Evolutionary conservation across 2,329 filamentous ascomycete species (phyloP).

Genomic region (Fusarium sulawesiense): DNA sequence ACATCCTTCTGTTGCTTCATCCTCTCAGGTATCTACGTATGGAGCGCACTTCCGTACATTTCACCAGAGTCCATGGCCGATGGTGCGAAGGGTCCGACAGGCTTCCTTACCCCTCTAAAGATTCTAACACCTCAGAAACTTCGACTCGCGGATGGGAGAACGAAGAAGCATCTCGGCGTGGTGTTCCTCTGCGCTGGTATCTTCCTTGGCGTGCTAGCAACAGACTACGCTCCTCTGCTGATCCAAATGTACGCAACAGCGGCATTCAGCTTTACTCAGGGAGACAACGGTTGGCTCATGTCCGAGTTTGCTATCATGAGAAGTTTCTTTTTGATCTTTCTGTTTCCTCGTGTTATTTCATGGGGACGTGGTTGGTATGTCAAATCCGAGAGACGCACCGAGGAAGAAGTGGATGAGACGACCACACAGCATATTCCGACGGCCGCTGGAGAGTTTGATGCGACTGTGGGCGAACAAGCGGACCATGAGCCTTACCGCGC

Average conservation of each 20-base stretch:
- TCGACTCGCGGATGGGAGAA: slow-evolving; percentile 60
- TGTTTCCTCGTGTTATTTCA: slow-evolving; percentile 65
- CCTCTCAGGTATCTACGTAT: slow-evolving; percentile 56
- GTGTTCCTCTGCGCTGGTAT: slow-evolving; percentile 73
- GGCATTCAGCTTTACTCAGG: slow-evolving; percentile 65
- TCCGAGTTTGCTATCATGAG: slow-evolving; percentile 66
- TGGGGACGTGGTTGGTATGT: slow-evolving; percentile 51
- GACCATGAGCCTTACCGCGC: slow-evolving; percentile 59
- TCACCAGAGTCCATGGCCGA: slow-evolving; percentile 55
- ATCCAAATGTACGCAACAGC: slow-evolving; percentile 70
- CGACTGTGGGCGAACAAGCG: slow-evolving; percentile 53
- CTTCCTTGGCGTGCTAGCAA: slow-evolving; percentile 75
- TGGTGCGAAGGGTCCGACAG: slow-evolving; percentile 55
- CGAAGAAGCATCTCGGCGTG: slow-evolving; percentile 69
- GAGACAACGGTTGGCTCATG: slow-evolving; percentile 68
- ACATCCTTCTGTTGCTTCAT: slow-evolving; percentile 70
- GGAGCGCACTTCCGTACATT: slow-evolving; percentile 61
- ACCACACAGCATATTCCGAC: slow-evolving; percentile 48
- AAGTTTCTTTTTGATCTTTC: slow-evolving; percentile 65
- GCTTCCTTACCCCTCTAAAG: slow-evolving; percentile 72
- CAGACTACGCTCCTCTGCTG: slow-evolving; percentile 73
- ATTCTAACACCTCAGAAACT: slow-evolving; percentile 70
- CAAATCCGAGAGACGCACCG: background rate
- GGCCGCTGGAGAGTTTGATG: slow-evolving; percentile 56
- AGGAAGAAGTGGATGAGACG: slow-evolving; percentile 24